Base-by-base conservation (phyloP, 768 basidiomycete genomes). In the Cyclocybe aegerita region DNA sequence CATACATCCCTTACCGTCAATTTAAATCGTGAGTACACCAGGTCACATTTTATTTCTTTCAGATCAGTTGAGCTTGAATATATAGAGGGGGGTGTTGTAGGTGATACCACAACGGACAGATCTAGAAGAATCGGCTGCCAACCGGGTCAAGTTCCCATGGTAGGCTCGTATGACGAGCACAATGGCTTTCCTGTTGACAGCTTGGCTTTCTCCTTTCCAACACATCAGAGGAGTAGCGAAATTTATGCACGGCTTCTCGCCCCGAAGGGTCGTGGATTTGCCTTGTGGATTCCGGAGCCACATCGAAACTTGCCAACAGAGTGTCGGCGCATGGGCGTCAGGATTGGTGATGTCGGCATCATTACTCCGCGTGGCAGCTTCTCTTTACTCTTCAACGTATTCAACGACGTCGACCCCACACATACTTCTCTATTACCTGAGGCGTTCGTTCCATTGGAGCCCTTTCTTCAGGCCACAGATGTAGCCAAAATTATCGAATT, bases 361-460 rank as follows among this genome's bases (percentile, higher is more conserved):
- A 39, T 57, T 16, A 46, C 44, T 3, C 6, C 15, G 1, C 37
- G 30, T 1, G 59, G 59, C 2, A 37, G 40, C 4, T 60, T 60
- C 29, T 45, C 39, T 16, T 60, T 54, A 32, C 39, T 60, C 3
- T 60, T 60, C 48, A 60, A 60, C 44, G 54, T 60, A 9, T 53
- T 43, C n/a, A 14, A 23, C 1, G 10, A 34, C 4, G 51, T 47
- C 2, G 34, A 60, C 35, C 51, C 53, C 5, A 54, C 59, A 4
- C 56, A 63, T 35, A 42, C 43, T 6, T 10, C 31, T 0, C 9
- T 29, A 32, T 7, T 41, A 54, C 9, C 59, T 43, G 2, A 43
- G 39, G 35, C 50, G 31, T 29, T 60, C 53, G 36, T 32, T 4
- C 52, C 54, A 14, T n/a, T 60, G 3, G 12, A 45, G n/a, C 54